Base-by-base conservation (phyloP, 1,284 basidiomycete genomes). In the Cutaneotrichosporon cutaneum region DNA sequence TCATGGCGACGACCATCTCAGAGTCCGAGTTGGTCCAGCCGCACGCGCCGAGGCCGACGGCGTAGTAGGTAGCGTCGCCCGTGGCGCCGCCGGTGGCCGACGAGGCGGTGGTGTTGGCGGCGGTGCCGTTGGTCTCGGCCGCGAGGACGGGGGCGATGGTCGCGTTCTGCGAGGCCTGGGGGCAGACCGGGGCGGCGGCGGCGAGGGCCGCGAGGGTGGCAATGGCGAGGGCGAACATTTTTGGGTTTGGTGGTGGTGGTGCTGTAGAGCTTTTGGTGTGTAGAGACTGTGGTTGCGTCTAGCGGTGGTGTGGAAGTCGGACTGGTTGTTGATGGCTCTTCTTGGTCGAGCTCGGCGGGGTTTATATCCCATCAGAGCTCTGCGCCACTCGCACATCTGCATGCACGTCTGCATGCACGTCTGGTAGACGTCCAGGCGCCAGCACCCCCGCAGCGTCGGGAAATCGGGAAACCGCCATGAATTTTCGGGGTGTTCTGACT, bases 1-100 rank as follows among this genome's bases (percentile, higher is more conserved):
- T 75, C 44, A 78, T 56, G 54, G 76, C 77, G 57, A 77, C 75
- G 56, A 77, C 70, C 27, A 53, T 58, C 64, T 77, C 75, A 16
- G 52, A 48, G 66, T 74, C 64, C 45, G 36, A 42, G 69, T 73
- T 73, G 58, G 36, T 65, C 54, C 69, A 63, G 22, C 75, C 78
- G 58, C 71, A 70, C 50, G 73, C 72, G 51, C 76, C 76, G 36
- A 75, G 65, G 45, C 75, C 77, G 57, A 73, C 72, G 52, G 68
- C 69, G 68, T 75, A 80, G 70, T 68, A 78, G 39, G 77, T 79
- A 4, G 71, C 72, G 14, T 36, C 47, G 22, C 59, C 55, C 7
- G 26, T 32, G 33, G 7, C 24, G n/a, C 21, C 22, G 39, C 7
- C 39, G 39, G 4, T 18, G 53, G 14, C 16, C n/a, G 27, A 21